phyloP scores from a whole-genome alignment of 1,284 basidiomycete genomes.

The Boletus hoseneyae region DNA sequence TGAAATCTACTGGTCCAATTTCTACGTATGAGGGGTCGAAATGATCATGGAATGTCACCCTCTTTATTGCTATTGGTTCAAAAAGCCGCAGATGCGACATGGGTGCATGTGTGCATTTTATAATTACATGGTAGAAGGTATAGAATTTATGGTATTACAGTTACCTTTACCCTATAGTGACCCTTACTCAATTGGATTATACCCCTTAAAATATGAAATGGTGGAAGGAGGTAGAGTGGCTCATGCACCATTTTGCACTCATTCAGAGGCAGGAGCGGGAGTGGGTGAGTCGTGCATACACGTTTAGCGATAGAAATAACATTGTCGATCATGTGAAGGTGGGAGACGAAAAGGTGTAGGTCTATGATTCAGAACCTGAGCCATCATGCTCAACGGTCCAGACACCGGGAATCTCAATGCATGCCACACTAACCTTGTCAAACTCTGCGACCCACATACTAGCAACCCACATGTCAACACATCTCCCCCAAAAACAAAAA shows the following conservation, averaged over 20 bases:
- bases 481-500: background rate
- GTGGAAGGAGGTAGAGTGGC: conserved; percentile 27
- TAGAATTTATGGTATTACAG: too few relatives aligned
- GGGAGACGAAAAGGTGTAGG: conserved; percentile 10
- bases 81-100: too few relatives aligned
- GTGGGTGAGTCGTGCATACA: conserved; percentile 6
- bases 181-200: too few relatives aligned
- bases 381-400: conserved; percentile 34
- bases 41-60: too few relatives aligned
- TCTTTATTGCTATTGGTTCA: too few relatives aligned
- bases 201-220: conserved; percentile 17
- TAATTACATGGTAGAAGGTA: too few relatives aligned
- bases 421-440: conserved; percentile 38
- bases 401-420: conserved; percentile 39
- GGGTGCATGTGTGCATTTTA: too few relatives aligned
- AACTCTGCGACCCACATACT: conserved; percentile 48
- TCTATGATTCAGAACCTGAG: conserved; percentile 29
- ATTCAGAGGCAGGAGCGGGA: conserved; percentile 24
- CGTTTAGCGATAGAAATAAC: background rate
- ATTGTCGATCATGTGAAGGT: background rate
- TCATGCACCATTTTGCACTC: conserved; percentile 24
- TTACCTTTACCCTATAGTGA: too few relatives aligned
- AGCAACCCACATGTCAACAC: background rate
- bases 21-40: too few relatives aligned
- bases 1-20: too few relatives aligned